A percentile compares a stretch with the other conserved stretches of the same genome.
Evolutionary conservation across 352 stramenopile species (phyloP).

Genomic region (Aphanomyces cochlioides): DNA sequence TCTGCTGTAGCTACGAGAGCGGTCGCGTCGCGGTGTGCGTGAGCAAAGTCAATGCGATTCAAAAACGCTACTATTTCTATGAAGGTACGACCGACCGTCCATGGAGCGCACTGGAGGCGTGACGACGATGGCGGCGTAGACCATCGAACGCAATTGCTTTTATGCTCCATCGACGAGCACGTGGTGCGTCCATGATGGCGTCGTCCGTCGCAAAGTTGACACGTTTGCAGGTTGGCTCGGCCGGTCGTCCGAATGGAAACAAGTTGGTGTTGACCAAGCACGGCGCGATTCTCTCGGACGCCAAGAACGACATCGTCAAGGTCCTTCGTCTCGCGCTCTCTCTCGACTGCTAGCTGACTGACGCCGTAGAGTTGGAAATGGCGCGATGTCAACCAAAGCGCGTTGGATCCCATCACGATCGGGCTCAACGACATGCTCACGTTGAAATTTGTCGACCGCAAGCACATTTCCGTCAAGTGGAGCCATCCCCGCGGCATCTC

Average conservation of each 20-base stretch:
- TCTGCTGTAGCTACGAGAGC: slow-evolving; percentile 47
- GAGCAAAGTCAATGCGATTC: slow-evolving; percentile 68
- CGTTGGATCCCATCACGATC: slow-evolving; percentile 55
- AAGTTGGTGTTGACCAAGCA: slow-evolving; percentile 70
- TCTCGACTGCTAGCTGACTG: too few relatives aligned
- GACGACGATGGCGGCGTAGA: slow-evolving; percentile 32
- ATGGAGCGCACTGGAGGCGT: background rate
- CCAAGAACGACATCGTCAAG: slow-evolving; percentile 51
- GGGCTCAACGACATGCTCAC: slow-evolving; percentile 64
- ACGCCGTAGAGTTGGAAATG: slow-evolving; percentile 51
- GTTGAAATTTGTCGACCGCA: slow-evolving; percentile 65
- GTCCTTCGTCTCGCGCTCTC: slow-evolving; percentile 29
- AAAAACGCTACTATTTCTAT: slow-evolving; percentile 64
- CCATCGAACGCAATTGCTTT: slow-evolving; percentile 49
- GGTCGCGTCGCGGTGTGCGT: slow-evolving; percentile 61
- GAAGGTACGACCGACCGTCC: slow-evolving; percentile 27
- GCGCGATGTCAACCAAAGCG: slow-evolving; percentile 33
- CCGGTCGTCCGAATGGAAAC: slow-evolving; percentile 44
- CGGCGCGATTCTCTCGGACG: slow-evolving; percentile 52
- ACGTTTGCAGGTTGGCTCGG: slow-evolving; percentile 52
- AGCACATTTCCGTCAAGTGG: slow-evolving; percentile 66
- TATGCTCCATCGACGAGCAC: slow-evolving; percentile 65
- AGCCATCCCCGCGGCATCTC: slow-evolving; percentile 45
- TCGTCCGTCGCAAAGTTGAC: background rate
- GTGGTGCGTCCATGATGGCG: slow-evolving; percentile 38